Evolutionary conservation across 1,139 yeast genomes (phyloP).

Genomic region (Casaregolazyma suthepensis): DNA sequence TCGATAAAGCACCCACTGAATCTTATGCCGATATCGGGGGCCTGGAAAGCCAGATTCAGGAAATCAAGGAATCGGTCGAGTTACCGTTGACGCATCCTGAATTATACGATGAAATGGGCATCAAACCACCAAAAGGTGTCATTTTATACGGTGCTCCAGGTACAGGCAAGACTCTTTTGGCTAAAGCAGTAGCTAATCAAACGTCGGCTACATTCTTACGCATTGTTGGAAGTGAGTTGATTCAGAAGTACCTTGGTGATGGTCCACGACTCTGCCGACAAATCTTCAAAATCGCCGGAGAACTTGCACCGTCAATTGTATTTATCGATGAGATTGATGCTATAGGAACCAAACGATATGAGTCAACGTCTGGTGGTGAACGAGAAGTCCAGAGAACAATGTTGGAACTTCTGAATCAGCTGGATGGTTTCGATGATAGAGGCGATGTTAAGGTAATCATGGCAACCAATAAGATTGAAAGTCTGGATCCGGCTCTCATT

Average conservation of each 20-base stretch:
- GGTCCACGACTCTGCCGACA: slow-evolving; percentile 95
- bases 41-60: slow-evolving; percentile 91
- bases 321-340: slow-evolving; percentile 99
- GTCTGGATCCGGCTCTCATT: slow-evolving; percentile 93
- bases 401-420: slow-evolving; percentile 93
- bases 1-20: slow-evolving; percentile 96
- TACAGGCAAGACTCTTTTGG: slow-evolving; percentile 94
- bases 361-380: slow-evolving; percentile 94
- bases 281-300: slow-evolving; percentile 94
- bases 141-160: slow-evolving; percentile 98
- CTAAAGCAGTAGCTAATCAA: slow-evolving; percentile 98
- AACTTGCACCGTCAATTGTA: slow-evolving; percentile 95
- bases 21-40: slow-evolving; percentile 98
- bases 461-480: slow-evolving; percentile 97
- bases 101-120: slow-evolving; percentile 97
- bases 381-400: slow-evolving; percentile 97
- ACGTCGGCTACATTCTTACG: slow-evolving; percentile 94
- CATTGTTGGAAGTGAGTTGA: slow-evolving; percentile 94
- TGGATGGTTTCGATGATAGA: slow-evolving; percentile 97
- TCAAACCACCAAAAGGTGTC: slow-evolving; percentile 98
- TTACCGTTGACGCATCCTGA: slow-evolving; percentile 97
- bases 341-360: slow-evolving; percentile 95
- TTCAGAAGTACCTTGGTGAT: slow-evolving; percentile 95
- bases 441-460: slow-evolving; percentile 98
- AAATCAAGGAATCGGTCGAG: slow-evolving; percentile 96